Base-by-base conservation (phyloP, 768 basidiomycete species). In the Sarcodon aspratus region DNA sequence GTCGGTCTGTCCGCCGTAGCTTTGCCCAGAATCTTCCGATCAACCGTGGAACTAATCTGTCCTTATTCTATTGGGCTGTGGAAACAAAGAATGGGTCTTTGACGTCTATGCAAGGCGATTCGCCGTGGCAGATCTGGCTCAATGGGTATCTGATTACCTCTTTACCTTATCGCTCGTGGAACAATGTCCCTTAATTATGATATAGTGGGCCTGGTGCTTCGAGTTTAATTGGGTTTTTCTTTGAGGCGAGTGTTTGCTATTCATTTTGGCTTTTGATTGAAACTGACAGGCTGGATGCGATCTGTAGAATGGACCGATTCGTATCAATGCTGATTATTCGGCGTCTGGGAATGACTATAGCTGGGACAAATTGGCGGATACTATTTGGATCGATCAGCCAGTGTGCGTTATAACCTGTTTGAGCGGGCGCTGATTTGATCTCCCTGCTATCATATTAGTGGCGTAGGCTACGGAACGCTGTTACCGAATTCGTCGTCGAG, bases 111-210 rank as follows among this genome's bases (percentile, higher is more conserved):
- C 57, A n/a, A n/a, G n/a, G n/a, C n/a, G 66, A 59, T 11, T 66
- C 78, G 15, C 83, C 84, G 1, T 85, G 84, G 84, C 74, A 74
- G 3, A 78, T 86, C 37, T 86, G 82, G 82, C 60, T 85, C 21
- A 83, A 84, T 51, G 84, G 82, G 64, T 82, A 81, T 79, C 79
- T 54, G 44, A 75, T 42, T 33, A 42, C 45, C 45, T 9, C 31
- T 48, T 10, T 36, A 9, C 21, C 1, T 17, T 10, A 31, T n/a
- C n/a, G n/a, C n/a, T n/a, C n/a, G n/a, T n/a, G n/a, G n/a, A n/a
- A n/a, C n/a, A n/a, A n/a, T n/a, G n/a, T n/a, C n/a, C n/a, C 10
- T n/a, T 21, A 40, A 3, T 3, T 9, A n/a, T 32, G 43, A n/a
- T 11, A 9, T 21, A 11, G 18, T 33, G 69, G 82, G 15, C 81